These are phyloP conservation scores for Fusarium beomiforme DNA, from an alignment of 2,329 filamentous ascomycete species.

Conservation along the genomic window DNA sequence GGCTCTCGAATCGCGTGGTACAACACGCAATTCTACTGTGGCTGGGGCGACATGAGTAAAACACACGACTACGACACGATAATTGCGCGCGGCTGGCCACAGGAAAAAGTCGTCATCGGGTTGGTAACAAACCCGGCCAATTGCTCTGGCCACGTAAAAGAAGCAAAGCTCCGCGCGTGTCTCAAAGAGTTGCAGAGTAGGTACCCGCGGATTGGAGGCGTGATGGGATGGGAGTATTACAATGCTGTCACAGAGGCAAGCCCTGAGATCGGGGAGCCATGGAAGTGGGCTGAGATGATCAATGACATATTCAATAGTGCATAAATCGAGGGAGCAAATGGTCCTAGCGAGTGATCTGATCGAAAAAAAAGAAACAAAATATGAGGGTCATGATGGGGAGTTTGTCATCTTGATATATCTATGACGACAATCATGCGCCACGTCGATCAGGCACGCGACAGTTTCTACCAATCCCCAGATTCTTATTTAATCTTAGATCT, in stretches of 20 bases:
- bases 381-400: slow-evolving; percentile 9
- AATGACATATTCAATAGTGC: slow-evolving; percentile 35
- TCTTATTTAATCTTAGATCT: background rate
- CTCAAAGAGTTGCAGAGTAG: slow-evolving; percentile 51
- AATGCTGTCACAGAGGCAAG: slow-evolving; percentile 67
- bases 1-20: slow-evolving; percentile 79
- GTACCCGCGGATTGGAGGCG: slow-evolving; percentile 79
- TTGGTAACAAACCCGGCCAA: slow-evolving; percentile 79
- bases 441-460: slow-evolving; percentile 13
- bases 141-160: slow-evolving; percentile 61
- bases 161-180: slow-evolving; percentile 56
- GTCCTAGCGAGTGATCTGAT: slow-evolving; percentile 1
- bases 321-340: background rate
- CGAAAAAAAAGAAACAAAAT: background rate
- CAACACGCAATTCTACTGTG: slow-evolving; percentile 90
- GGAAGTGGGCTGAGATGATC: slow-evolving; percentile 73
- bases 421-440: slow-evolving; percentile 31
- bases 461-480: slow-evolving; percentile 18
- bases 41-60: slow-evolving; percentile 71
- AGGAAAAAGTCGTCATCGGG: slow-evolving; percentile 78
- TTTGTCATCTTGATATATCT: slow-evolving; percentile 14
- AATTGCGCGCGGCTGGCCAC: slow-evolving; percentile 71
- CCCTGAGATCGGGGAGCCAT: slow-evolving; percentile 59
- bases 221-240: slow-evolving; percentile 95
- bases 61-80: slow-evolving; percentile 57